A percentile compares a stretch with the other conserved stretches of the same genome.
Conservation (phyloP, 139 green algal species). For the Mesostigma viride region DNA sequence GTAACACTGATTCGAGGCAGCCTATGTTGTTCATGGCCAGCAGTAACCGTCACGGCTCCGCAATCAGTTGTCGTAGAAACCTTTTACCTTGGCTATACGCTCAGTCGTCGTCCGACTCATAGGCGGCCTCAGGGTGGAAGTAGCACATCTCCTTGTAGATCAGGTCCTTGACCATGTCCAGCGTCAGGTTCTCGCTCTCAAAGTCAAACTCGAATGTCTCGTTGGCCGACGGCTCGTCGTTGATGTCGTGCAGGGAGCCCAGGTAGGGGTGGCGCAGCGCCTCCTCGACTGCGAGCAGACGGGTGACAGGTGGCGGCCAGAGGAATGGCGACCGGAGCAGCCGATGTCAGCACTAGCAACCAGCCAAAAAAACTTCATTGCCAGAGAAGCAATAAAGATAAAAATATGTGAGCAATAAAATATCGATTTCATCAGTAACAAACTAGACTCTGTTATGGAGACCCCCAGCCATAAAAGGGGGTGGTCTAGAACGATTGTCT, state of each 20-base stretch:
- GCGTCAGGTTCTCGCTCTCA: constrained; percentile 15
- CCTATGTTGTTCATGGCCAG: too few species aligned
- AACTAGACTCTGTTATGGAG: background rate
- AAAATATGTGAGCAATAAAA: background rate
- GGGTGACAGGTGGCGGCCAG: background rate
- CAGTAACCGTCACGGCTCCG: too few species aligned
- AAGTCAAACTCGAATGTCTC: constrained; percentile 31
- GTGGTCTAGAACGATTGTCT: too few species aligned
- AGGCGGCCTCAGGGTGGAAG: too few species aligned
- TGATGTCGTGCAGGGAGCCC: constrained; percentile 40
- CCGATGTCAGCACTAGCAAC: constrained; percentile 3
- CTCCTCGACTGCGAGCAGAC: constrained; percentile 35
- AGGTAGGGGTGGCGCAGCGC: constrained; percentile 45
- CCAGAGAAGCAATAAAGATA: background rate
- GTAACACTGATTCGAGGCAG: too few species aligned
- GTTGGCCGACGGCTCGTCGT: constrained; percentile 38
- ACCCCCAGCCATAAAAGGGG: too few species aligned
- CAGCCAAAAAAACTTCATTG: background rate
- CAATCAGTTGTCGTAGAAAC: too few species aligned
- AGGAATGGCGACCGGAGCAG: too few species aligned
- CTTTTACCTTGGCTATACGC: too few species aligned
- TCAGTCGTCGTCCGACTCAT: too few species aligned
- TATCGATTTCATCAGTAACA: background rate
- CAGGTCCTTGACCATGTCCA: constrained; percentile 23
- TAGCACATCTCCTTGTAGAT: too few species aligned